Conservation (phyloP, 768 basidiomycete genomes). For the Hirschioporus abietinus region DNA sequence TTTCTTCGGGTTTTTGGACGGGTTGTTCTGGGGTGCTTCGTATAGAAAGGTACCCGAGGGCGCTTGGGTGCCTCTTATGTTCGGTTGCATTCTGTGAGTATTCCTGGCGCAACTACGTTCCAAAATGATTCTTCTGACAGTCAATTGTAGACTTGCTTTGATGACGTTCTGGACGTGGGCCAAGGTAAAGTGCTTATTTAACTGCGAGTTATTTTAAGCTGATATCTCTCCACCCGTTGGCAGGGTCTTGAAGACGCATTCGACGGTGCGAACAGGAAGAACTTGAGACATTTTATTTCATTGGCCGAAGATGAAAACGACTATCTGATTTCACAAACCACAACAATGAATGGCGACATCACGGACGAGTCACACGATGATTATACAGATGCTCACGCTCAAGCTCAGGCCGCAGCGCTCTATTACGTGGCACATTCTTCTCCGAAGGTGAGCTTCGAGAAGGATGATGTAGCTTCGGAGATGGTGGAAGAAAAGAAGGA, state of each 20-base stretch:
- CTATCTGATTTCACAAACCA: slow-evolving; percentile 7
- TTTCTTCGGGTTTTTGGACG: slow-evolving; percentile 61
- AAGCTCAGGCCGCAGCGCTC: slow-evolving; percentile 16
- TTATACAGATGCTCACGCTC: slow-evolving; percentile 2
- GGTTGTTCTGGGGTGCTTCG: slow-evolving; percentile 62
- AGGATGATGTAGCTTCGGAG: neutral
- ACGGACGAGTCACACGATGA: neutral
- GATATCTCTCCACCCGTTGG: neutral
- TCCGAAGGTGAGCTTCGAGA: neutral
- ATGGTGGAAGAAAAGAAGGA: slow-evolving; percentile 16
- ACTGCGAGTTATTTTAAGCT: neutral
- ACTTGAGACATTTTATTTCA: slow-evolving; percentile 49
- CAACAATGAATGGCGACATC: slow-evolving; percentile 13
- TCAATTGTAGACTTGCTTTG: slow-evolving; percentile 27
- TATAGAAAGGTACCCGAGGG: slow-evolving; percentile 58
- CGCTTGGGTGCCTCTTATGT: slow-evolving; percentile 62
- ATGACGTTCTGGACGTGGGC: slow-evolving; percentile 70
- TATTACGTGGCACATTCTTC: slow-evolving; percentile 18
- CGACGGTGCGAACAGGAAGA: slow-evolving; percentile 49
- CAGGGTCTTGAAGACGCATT: slow-evolving; percentile 55
- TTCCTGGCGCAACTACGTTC: neutral
- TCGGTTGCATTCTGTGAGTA: slow-evolving; percentile 45
- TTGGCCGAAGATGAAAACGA: slow-evolving; percentile 17
- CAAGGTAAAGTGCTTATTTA: slow-evolving; percentile 27
- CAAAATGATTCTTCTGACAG: neutral